phyloP scores from a whole-genome alignment of 306 rosid species.

The Senna tora region DNA sequence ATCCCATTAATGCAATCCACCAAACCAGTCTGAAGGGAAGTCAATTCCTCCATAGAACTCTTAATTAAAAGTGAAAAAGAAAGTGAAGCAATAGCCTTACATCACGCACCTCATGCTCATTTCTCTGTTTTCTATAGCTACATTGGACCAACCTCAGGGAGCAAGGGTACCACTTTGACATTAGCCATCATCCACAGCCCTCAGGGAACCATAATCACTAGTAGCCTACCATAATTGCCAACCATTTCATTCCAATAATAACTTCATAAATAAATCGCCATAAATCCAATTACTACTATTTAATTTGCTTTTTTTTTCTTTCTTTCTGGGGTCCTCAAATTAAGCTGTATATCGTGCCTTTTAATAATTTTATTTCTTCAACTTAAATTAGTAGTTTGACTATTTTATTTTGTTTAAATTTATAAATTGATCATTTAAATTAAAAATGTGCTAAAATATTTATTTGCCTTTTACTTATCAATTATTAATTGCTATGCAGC shows the following conservation, averaged over 20 bases:
- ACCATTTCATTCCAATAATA: background rate
- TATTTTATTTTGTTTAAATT: no score
- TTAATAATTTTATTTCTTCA: no score
- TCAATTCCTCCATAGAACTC: constrained; percentile 8
- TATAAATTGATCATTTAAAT: no score
- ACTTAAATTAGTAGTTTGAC: no score
- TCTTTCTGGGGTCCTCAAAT: no score
- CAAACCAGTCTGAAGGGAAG: background rate
- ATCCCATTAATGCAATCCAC: constrained; percentile 28
- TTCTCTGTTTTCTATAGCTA: background rate
- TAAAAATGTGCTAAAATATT: no score
- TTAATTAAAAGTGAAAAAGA: constrained; percentile 6
- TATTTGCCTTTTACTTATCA: no score
- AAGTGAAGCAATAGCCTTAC: background rate
- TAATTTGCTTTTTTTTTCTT: background rate
- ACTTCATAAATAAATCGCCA: background rate
- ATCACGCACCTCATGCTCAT: background rate
- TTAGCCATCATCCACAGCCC: no score
- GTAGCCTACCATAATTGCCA: no score
- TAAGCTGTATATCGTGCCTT: no score
- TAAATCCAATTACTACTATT: background rate
- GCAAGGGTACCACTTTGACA: background rate
- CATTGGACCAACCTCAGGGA: background rate
- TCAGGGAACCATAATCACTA: no score
- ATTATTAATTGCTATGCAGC: no score